Percentiles rank a stretch among this genome's conserved stretches.
Evolutionary conservation across 257 asterid species (phyloP).

Genomic region (Paraleonurus japonicus): DNA sequence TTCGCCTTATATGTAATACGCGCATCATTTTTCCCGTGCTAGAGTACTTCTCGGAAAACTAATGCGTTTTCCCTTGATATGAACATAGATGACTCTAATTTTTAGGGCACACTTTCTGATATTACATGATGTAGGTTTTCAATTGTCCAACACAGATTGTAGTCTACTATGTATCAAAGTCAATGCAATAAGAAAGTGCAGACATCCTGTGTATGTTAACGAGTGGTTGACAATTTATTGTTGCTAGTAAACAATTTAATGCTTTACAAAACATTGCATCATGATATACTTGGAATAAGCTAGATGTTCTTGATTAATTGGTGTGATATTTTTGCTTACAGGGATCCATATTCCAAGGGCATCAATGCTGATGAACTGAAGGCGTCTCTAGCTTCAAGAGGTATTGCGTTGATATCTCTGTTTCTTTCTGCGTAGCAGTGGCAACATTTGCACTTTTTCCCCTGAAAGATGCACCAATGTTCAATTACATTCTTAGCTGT

Average conservation of each 20-base stretch:
- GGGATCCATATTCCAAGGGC: constrained; percentile 80
- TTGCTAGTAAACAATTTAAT: not conserved
- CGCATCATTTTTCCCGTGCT: not conserved
- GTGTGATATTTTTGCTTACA: constrained; percentile 27
- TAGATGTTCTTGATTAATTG: constrained; percentile 9
- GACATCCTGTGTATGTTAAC: not conserved
- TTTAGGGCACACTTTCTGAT: not conserved
- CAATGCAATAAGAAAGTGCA: not conserved
- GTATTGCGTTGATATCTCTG: constrained; percentile 37
- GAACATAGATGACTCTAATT: not conserved
- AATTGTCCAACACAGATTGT: not conserved
- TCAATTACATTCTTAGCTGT: not conserved
- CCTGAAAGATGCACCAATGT: not conserved
- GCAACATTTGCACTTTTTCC: not conserved
- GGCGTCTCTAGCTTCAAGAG: constrained; percentile 72
- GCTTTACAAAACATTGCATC: not conserved
- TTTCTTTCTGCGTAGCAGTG: constrained; percentile 3
- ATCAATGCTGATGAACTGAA: constrained; percentile 59
- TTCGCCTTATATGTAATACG: not conserved
- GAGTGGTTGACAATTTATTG: constrained; percentile 1
- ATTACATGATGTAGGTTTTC: not conserved
- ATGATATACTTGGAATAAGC: not conserved
- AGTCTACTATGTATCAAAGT: not conserved
- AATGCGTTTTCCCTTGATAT: not conserved
- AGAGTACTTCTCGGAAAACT: not conserved